Evolutionary conservation across 2,329 filamentous ascomycete species (phyloP), one percentile per base, ranked within the genome.

Genomic region (Epicoccum sorghinum): DNA sequence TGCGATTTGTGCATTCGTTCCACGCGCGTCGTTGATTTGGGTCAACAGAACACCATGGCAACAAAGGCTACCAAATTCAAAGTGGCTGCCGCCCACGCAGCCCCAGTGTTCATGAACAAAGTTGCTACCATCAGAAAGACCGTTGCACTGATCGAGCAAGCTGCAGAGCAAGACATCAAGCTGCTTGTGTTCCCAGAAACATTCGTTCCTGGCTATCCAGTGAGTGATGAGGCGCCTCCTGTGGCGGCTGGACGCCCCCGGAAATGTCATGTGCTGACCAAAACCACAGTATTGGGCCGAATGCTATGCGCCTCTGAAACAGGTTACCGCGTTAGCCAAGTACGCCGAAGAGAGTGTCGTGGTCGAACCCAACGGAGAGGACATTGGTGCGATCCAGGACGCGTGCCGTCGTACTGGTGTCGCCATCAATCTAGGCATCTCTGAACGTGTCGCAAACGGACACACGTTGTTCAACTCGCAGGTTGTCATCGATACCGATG

Each of bases 21-120:
- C 8, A 35, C 25, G 27, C 18, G 32, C 29, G 25, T 12, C 49
- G 44, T 9, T 30, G 9, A n/a, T 14, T 29, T 9, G 2, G 9
- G 25, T 9, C 27, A 27, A 54, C 18, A 18, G 18, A 3, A 18
- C 39, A 40, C 14, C 14, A 67, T 67, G 63, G 54, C 61, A 36
- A 45, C 59, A 6, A 67, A 64, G 49, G 46, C 57, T 29, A 62
- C 60, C 27, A 73, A 71, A 45, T 66, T 74, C 63, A 72, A 65
- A 43, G 72, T 66, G 29, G 73, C 71, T n/a, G 72, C 73, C 2
- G 72, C 67, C 8, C 73, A 75, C 42, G 72, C 71, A 2, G 69
- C 72, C 8, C 72, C 73, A 9, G 66, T 73, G 9, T 75, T 67
- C 56, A 75, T 75, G 73, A 57, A 75, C 62, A 75, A 75, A 51